Conservation (phyloP, 768 basidiomycete genomes). For the Gloeophyllum trabeum region DNA sequence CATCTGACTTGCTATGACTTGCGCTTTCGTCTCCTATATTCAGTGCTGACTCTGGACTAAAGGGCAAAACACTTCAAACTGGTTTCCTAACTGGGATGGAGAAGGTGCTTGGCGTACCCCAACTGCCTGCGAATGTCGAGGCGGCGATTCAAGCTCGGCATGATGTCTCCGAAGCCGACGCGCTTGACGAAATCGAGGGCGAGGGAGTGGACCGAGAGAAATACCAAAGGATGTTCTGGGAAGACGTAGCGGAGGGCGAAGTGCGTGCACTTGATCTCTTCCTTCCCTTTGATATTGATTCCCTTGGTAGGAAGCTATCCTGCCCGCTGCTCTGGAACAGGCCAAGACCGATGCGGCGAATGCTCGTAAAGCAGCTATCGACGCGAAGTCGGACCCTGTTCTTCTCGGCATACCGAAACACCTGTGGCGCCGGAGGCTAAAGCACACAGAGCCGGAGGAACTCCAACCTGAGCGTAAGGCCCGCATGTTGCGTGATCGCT, state of each 20-base stretch:
- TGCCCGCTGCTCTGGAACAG: slow-evolving; percentile 43
- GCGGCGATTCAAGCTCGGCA: slow-evolving; percentile 22
- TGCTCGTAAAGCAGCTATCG: slow-evolving; percentile 19
- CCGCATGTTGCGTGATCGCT: background rate
- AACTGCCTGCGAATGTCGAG: background rate
- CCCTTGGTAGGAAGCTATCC: slow-evolving; percentile 42
- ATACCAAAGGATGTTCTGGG: slow-evolving; percentile 72
- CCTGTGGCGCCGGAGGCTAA: too few relatives aligned
- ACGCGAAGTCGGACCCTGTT: slow-evolving; percentile 25
- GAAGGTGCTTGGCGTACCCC: slow-evolving; percentile 48
- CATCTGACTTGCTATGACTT: slow-evolving; percentile 36
- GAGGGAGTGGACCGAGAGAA: slow-evolving; percentile 48
- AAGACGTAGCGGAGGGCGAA: slow-evolving; percentile 59
- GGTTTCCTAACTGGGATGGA: slow-evolving; percentile 83
- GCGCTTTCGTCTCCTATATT: slow-evolving; percentile 4
- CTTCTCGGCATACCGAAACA: slow-evolving; percentile 25
- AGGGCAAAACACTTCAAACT: slow-evolving; percentile 64
- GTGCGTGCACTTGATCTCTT: slow-evolving; percentile 21
- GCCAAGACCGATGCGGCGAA: slow-evolving; percentile 29
- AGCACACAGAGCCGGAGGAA: slow-evolving; percentile 3
- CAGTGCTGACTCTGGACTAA: slow-evolving; percentile 3
- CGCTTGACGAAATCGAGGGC: slow-evolving; percentile 45
- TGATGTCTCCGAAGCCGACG: slow-evolving; percentile 53
- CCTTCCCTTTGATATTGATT: slow-evolving; percentile 2
- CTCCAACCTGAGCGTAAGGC: background rate